Conservation (phyloP, 1,284 basidiomycete genomes). For the Neolentinus lepideus region DNA sequence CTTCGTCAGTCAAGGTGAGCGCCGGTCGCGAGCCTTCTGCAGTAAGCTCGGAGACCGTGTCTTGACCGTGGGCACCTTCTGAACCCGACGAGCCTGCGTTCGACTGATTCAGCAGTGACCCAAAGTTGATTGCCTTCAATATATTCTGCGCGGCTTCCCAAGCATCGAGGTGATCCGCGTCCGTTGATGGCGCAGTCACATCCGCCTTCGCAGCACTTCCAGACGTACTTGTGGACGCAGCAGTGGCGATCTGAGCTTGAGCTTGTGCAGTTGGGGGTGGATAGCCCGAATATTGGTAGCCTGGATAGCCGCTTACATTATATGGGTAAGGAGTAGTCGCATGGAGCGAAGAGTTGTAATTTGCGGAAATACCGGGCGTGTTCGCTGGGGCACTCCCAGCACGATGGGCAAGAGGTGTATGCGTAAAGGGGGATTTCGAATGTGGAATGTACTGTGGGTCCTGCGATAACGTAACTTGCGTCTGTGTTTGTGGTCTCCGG, state of each 20-base stretch:
- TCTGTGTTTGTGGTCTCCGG: slow-evolving; percentile 56
- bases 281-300: slow-evolving; percentile 9
- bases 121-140: slow-evolving; percentile 68
- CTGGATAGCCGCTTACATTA: slow-evolving; percentile 14
- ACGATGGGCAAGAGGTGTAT: slow-evolving; percentile 40
- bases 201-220: slow-evolving; percentile 7
- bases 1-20: slow-evolving; percentile 24
- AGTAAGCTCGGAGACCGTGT: slow-evolving; percentile 6
- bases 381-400: slow-evolving; percentile 11
- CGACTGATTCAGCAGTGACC: slow-evolving; percentile 27
- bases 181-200: slow-evolving; percentile 24
- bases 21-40: slow-evolving; percentile 1
- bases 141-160: slow-evolving; percentile 74
- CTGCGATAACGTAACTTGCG: slow-evolving; percentile 20
- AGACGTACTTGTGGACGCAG: background rate
- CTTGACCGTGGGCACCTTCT: background rate
- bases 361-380: slow-evolving; percentile 7
- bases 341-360: background rate
- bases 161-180: slow-evolving; percentile 42
- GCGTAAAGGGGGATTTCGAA: slow-evolving; percentile 49
- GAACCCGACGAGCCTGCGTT: background rate
- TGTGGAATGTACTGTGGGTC: slow-evolving; percentile 22
- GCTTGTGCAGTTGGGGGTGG: background rate
- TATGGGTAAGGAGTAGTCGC: slow-evolving; percentile 11
- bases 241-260: background rate